Percentiles rank a stretch among this genome's conserved stretches.
phyloP scores from a whole-genome alignment of 2,329 filamentous ascomycete genomes.

The Botryotinia globosa region DNA sequence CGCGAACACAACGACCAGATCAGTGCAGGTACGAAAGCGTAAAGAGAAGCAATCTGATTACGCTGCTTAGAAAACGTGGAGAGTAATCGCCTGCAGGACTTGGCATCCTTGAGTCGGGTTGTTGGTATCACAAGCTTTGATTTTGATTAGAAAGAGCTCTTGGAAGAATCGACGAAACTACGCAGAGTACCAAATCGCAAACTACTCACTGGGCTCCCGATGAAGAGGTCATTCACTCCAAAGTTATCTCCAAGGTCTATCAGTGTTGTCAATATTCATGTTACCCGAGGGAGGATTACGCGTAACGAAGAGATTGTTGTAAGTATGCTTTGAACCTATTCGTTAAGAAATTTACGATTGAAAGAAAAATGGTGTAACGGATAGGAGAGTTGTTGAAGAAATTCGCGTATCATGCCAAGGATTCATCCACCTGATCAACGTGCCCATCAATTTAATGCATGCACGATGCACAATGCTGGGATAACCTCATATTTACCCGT shows the following conservation, averaged over 20 bases:
- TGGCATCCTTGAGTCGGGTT: neutral
- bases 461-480: constrained; percentile 5
- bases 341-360: neutral
- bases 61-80: neutral
- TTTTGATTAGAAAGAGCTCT: neutral
- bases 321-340: neutral
- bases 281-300: neutral
- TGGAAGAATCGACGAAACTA: neutral
- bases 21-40: neutral
- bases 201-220: neutral
- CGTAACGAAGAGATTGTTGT: neutral
- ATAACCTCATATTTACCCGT: neutral
- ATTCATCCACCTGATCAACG: constrained; percentile 5
- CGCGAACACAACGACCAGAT: neutral
- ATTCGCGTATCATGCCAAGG: constrained; percentile 11
- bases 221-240: neutral
- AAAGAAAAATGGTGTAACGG: neutral
- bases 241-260: neutral
- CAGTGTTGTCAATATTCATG: neutral
- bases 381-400: neutral
- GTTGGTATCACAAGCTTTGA: no score
- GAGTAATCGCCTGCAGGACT: constrained; percentile 3
- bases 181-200: neutral
- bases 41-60: neutral
- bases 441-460: constrained; percentile 3